Evolutionary conservation across 2,329 filamentous ascomycete genomes (phyloP).

Genomic region (Pestalotiopsis sp.): DNA sequence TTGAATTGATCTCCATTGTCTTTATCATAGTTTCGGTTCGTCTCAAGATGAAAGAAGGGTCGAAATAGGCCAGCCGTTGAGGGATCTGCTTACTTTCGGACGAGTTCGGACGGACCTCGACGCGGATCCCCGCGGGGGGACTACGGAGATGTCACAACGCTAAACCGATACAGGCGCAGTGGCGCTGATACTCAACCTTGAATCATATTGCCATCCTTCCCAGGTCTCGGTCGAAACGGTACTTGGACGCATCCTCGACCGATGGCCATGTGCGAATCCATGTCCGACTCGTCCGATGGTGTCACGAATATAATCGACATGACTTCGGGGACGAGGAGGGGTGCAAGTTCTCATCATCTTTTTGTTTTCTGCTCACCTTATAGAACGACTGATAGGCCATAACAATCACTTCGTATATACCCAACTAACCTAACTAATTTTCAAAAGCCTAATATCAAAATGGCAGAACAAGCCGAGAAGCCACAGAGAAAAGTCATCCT

Average conservation of each 20-base stretch:
- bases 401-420: neutral
- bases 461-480: neutral
- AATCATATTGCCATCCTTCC: neutral
- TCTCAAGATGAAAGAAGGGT: neutral
- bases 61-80: neutral
- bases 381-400: neutral
- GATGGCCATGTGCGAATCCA: neutral
- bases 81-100: neutral
- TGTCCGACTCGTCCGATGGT: neutral
- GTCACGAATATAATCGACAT: neutral
- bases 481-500: constrained; percentile 41
- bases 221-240: neutral
- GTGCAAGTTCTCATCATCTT: neutral
- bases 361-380: neutral
- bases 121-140: neutral
- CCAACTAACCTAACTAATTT: neutral
- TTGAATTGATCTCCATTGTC: neutral
- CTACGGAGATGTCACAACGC: neutral
- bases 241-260: neutral
- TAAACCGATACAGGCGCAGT: neutral
- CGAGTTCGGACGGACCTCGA: constrained; percentile 2
- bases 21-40: neutral
- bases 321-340: neutral
- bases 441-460: neutral
- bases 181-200: neutral